Base-by-base conservation (phyloP, 2,329 filamentous ascomycete species). In the Colletotrichum sublineola region DNA sequence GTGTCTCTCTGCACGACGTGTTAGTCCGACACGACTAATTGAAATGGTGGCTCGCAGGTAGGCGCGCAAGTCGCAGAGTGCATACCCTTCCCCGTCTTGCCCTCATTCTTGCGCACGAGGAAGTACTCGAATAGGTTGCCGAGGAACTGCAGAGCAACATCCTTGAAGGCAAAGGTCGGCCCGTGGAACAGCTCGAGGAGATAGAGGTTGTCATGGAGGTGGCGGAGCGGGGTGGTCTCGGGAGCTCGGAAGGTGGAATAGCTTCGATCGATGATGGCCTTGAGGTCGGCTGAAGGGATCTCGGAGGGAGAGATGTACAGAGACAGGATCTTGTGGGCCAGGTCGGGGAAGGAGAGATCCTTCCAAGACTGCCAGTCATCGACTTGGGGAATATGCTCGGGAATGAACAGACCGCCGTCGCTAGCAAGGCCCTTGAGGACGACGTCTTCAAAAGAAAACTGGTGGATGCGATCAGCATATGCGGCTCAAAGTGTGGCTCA, bases 71-170 rank as follows among this genome's bases (percentile, higher is more conserved):
- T 12, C 29, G 18, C 40, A 58, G 64, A 24, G 53, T 42, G 74
- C 81, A 78, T 82, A 83, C 86, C 86, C 77, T 81, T 82, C 11
- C 91, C 90, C 38, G 86, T 84, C 84, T 93, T 94, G 75, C 89
- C 90, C 79, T 89, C 79, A 76, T 96, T 96, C 81, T 89, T 90
- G 76, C 93, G 86, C 6, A 92, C 88, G 15, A 96, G 86, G 81
- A 96, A 96, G 81, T 96, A 96, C 82, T 97, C 94, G 76, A 97
- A 98, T 2, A 99, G 86, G 79, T 99, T 98, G n/a, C 96, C 96
- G 2, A 99, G 85, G 79, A 98, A 96, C 78, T 98, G 96, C 74
- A 98, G 86, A 20, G 95, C 75, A 38, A 95, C 93, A 82, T 98
- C 96, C 84, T 98, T 97, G 86, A 98, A 98, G 2, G 96, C 93